Percentiles rank a stretch among this genome's conserved stretches.
These are phyloP conservation scores for Tranzscheliella williamsii DNA, from an alignment of 1,284 basidiomycete genomes.

Conservation along the genomic window DNA sequence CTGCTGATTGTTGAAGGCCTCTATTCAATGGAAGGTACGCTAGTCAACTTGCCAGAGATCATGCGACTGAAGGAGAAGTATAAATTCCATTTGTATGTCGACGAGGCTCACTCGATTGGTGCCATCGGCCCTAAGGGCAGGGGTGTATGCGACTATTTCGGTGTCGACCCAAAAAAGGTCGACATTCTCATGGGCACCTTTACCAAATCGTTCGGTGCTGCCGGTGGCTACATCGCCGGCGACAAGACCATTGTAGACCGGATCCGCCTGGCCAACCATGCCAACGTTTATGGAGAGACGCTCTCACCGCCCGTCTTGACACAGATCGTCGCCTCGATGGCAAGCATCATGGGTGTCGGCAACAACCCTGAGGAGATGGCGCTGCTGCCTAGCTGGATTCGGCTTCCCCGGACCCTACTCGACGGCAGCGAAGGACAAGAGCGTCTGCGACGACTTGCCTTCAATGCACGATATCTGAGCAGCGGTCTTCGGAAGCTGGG, in stretches of 20 bases:
- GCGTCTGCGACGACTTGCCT: constrained; percentile 83
- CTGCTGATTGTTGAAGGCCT: constrained; percentile 91
- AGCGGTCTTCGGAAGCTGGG: constrained; percentile 86
- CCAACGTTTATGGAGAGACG: constrained; percentile 84
- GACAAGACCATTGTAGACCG: constrained; percentile 77
- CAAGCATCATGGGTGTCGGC: constrained; percentile 83
- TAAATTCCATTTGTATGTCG: constrained; percentile 97
- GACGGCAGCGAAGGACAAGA: constrained; percentile 71
- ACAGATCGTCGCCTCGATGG: constrained; percentile 90
- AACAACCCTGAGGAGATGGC: constrained; percentile 43
- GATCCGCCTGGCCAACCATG: constrained; percentile 80
- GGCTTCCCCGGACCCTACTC: constrained; percentile 46
- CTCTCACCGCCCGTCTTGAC: constrained; percentile 88
- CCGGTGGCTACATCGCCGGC: constrained; percentile 92
- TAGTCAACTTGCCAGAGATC: constrained; percentile 81
- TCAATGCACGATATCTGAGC: constrained; percentile 91
- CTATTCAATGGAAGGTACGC: constrained; percentile 96
- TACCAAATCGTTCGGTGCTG: constrained; percentile 97
- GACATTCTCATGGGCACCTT: constrained; percentile 99
- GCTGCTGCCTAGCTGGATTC: constrained; percentile 53
- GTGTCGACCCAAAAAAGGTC: constrained; percentile 76
- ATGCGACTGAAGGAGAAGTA: constrained; percentile 90
- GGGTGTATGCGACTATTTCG: constrained; percentile 94
- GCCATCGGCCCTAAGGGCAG: constrained; percentile 91
- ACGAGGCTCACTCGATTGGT: constrained; percentile 97